phyloP scores from a whole-genome alignment of 192 early-diverging fungal species.

The Polychytrium aggregatum region DNA sequence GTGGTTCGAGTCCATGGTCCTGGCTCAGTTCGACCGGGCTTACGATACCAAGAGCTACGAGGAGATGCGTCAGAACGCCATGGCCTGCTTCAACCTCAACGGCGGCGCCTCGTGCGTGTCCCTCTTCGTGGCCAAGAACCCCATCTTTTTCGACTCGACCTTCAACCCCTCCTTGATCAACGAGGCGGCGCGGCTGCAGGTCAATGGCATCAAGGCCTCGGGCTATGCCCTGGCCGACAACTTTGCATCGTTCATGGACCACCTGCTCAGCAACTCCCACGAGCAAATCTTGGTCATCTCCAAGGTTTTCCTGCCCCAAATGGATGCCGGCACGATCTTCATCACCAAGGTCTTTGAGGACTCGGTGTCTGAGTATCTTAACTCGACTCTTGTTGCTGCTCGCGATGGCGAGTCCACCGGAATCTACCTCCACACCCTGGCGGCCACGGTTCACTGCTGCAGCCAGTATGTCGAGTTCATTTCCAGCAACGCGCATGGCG shows the following conservation, averaged over 20 bases:
- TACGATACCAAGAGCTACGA: constrained; percentile 50
- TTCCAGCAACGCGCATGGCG: constrained; percentile 17
- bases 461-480: constrained; percentile 47
- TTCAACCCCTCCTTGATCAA: constrained; percentile 39
- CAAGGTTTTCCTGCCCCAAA: constrained; percentile 57
- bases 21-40: constrained; percentile 67
- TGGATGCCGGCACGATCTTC: constrained; percentile 61
- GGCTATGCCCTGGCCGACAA: constrained; percentile 44
- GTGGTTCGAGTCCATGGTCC: constrained; percentile 64
- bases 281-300: constrained; percentile 51
- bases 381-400: constrained; percentile 48
- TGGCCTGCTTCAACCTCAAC: constrained; percentile 54
- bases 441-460: constrained; percentile 44
- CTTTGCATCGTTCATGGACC: constrained; percentile 57
- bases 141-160: constrained; percentile 73
- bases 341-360: constrained; percentile 74
- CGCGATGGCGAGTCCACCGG: constrained; percentile 39
- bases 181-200: background rate
- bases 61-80: constrained; percentile 64
- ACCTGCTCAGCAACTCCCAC: constrained; percentile 43
- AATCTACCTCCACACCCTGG: constrained; percentile 60
- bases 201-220: background rate
- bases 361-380: constrained; percentile 63
- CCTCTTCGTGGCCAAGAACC: constrained; percentile 74
- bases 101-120: constrained; percentile 60